Evolutionary conservation across 2,329 filamentous ascomycete genomes (phyloP).

Genomic region (Cryphonectria japonica): DNA sequence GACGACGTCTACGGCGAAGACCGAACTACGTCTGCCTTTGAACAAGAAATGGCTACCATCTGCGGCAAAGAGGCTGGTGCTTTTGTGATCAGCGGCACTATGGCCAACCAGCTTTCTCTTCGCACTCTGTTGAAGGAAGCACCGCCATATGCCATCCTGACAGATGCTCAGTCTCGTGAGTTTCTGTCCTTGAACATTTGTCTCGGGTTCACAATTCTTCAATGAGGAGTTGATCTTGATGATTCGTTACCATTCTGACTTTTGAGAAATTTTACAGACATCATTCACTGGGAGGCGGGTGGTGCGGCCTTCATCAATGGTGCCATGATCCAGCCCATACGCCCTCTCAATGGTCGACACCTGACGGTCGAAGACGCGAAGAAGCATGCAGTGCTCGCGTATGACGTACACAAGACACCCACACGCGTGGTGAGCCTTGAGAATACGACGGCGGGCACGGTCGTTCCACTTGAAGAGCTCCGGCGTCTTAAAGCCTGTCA

Average conservation of each 20-base stretch:
- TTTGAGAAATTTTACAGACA: conserved; percentile 48
- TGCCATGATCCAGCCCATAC: conserved; percentile 59
- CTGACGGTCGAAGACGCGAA: conserved; percentile 49
- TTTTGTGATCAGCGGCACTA: too few species aligned
- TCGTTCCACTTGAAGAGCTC: conserved; percentile 38
- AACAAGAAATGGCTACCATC: too few species aligned
- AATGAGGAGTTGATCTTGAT: too few species aligned
- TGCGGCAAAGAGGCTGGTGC: too few species aligned
- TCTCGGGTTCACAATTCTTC: too few species aligned
- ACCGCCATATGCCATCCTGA: too few species aligned
- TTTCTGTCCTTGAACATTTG: too few species aligned
- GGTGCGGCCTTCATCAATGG: conserved; percentile 65
- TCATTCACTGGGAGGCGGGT: conserved; percentile 62
- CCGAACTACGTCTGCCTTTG: too few species aligned
- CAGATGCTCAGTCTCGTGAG: too few species aligned
- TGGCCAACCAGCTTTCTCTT: conserved; percentile 38
- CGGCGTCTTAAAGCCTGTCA: too few species aligned
- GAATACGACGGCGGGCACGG: conserved; percentile 38
- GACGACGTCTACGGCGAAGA: conserved; percentile 59
- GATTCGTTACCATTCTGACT: too few species aligned
- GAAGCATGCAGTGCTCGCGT: conserved; percentile 41
- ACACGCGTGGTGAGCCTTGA: conserved; percentile 48
- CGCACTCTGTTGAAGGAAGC: conserved; percentile 41
- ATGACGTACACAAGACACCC: conserved; percentile 48
- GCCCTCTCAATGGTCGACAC: conserved; percentile 42